Conservation (phyloP, 345 rosid species). For the Microthlaspi erraticum region DNA sequence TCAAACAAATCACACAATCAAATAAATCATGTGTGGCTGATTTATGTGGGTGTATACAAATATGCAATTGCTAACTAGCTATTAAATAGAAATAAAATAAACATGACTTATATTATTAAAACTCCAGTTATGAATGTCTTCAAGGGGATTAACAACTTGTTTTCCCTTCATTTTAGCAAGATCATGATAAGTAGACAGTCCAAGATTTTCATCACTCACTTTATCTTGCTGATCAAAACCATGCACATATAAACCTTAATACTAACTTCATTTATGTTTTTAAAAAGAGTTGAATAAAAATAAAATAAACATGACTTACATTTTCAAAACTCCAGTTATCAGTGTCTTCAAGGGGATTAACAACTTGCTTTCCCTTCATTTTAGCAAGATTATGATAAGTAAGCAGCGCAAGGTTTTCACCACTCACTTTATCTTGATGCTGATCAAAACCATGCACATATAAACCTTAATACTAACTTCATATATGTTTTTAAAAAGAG, state of each 20-base stretch:
- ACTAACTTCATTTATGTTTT: conserved; percentile 1
- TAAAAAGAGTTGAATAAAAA: background rate
- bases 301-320: conserved; percentile 29
- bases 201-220: background rate
- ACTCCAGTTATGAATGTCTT: background rate
- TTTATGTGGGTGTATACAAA: background rate
- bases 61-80: background rate
- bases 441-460: conserved; percentile 16
- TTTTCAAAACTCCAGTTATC: conserved; percentile 1
- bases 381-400: too few species aligned
- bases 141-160: background rate
- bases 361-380: too few species aligned
- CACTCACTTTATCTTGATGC: background rate
- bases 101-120: conserved; percentile 31
- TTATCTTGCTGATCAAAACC: conserved; percentile 22
- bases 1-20: too few species aligned
- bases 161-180: too few species aligned
- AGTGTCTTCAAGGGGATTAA: background rate
- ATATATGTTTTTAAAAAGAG: background rate
- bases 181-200: background rate
- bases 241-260: background rate
- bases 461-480: background rate
- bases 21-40: too few species aligned
- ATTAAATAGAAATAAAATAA: background rate
- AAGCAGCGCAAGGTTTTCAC: background rate